Conservation (phyloP, 352 stramenopile species). For the Pythium oligandrum region DNA sequence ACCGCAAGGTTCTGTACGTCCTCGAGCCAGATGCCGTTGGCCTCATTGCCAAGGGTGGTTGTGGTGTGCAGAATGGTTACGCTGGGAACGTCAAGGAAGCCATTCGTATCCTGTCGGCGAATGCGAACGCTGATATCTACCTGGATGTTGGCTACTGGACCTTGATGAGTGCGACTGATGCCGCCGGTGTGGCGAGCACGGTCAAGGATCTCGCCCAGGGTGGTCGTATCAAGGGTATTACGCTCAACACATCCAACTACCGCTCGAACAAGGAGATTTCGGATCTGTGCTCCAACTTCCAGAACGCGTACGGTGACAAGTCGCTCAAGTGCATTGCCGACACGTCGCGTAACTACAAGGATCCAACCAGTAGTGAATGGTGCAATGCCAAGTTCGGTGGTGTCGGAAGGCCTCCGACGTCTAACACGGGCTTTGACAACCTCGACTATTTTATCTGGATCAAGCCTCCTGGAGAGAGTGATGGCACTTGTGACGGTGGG, state of each 20-base stretch:
- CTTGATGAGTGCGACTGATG: slow-evolving; percentile 26
- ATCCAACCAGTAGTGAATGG: slow-evolving; percentile 47
- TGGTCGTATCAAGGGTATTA: slow-evolving; percentile 49
- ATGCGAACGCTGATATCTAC: slow-evolving; percentile 69
- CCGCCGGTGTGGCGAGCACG: slow-evolving; percentile 21
- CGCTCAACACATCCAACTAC: slow-evolving; percentile 80
- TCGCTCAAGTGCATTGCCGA: slow-evolving; percentile 56
- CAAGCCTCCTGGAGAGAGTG: slow-evolving; percentile 61
- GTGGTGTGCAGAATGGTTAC: slow-evolving; percentile 30
- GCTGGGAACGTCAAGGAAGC: slow-evolving; percentile 43
- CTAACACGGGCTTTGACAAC: slow-evolving; percentile 40
- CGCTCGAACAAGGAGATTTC: slow-evolving; percentile 43
- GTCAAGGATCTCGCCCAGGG: slow-evolving; percentile 34
- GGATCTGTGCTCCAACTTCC: slow-evolving; percentile 50
- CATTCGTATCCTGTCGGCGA: slow-evolving; percentile 38
- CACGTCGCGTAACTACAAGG: slow-evolving; percentile 55
- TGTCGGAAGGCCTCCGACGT: slow-evolving; percentile 50
- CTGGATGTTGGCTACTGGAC: slow-evolving; percentile 70
- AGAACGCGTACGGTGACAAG: slow-evolving; percentile 33
- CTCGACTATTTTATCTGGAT: slow-evolving; percentile 75
- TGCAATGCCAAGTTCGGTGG: slow-evolving; percentile 60
- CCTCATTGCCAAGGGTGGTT: slow-evolving; percentile 36
- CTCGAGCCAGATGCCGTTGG: slow-evolving; percentile 66
- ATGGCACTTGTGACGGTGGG: slow-evolving; percentile 37
- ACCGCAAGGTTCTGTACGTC: slow-evolving; percentile 60